Base-by-base conservation (phyloP, 768 basidiomycete species). In the Macrocybe gigantea region DNA sequence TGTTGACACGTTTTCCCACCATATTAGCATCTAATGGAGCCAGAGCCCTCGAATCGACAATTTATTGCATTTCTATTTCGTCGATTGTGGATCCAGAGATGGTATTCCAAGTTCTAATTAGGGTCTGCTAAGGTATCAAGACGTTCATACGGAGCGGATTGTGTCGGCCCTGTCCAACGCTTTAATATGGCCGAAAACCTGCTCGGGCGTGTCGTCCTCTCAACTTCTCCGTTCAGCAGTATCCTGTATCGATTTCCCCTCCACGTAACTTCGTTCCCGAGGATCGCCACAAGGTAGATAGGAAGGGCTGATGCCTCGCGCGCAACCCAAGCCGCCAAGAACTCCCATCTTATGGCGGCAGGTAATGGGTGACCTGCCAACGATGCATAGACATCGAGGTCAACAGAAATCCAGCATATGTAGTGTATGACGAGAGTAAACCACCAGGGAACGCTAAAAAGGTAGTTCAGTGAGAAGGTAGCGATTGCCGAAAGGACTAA, bases 251-350 rank as follows among this genome's bases (percentile, higher is more conserved):
- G 75, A 58, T 68, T 74, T 0, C 94, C 95, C 60, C 96, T 77
- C 96, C 96, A 99, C 1, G 74, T 71, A 32, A 99, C 90, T 49
- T 82, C 80, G 61, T 82, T 74, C 30, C 94, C 93, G 43, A 84
- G 65, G 36, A 99, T 79, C 5, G 89, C 95, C 52, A 85, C 70
- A 6, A 85, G 42, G 80, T 84, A 99, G 49, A 98, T 90, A 0
- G 96, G 96, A 14, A 98, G 69, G 4, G 95, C 85, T 49, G 94
- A 63, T 36, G 84, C 9, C 66, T 99, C 96, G 48, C 96, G 77
- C 13, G 75, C 68, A 12, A 72, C 62, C 92, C 93, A 99, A 6
- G 92, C 89, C 31, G 70, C 58, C 38, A 92, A 55, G 64, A 96
- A 97, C 44, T 68, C 58, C 66, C 72, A 73, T 9, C 72, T 69